These are phyloP conservation scores for Peronosclerospora sorghi DNA, from an alignment of 352 stramenopile genomes.

Conservation along the genomic window DNA sequence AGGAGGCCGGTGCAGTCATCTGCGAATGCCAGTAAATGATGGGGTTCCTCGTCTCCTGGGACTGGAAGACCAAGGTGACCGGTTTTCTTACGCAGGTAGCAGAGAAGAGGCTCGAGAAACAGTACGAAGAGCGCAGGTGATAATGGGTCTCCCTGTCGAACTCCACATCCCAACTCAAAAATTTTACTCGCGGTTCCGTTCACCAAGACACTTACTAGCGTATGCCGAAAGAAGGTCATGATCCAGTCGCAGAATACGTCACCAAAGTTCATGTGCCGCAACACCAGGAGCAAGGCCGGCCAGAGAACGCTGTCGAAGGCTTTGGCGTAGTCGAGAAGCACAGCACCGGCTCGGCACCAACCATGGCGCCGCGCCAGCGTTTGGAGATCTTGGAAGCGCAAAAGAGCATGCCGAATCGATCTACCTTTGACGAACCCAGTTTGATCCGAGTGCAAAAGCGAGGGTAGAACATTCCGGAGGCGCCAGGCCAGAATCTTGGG, in stretches of 20 bases:
- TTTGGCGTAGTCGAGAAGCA: constrained; percentile 11
- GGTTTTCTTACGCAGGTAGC: not conserved
- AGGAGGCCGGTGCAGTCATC: constrained; percentile 9
- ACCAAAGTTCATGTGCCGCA: not conserved
- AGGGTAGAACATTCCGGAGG: not conserved
- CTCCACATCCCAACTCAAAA: constrained; percentile 9
- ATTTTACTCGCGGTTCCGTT: constrained; percentile 3
- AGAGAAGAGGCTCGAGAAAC: constrained; percentile 11
- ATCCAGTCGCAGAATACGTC: constrained; percentile 4
- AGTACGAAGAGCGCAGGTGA: constrained; percentile 15
- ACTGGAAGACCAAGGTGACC: not conserved
- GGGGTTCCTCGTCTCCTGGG: not conserved
- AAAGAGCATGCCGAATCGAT: constrained; percentile 7
- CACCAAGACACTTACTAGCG: constrained; percentile 4
- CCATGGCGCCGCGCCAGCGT: not conserved
- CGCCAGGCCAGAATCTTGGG: not conserved
- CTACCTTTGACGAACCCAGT: not conserved
- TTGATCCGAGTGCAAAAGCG: not conserved
- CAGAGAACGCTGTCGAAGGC: constrained; percentile 13
- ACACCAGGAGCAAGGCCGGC: not conserved
- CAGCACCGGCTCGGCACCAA: not conserved
- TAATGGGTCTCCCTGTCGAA: constrained; percentile 9
- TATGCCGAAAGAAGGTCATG: constrained; percentile 4
- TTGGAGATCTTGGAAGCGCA: constrained; percentile 10
- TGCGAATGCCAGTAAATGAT: constrained; percentile 7